Conservation (phyloP, 129 eudicot genomes). For the Flaveria brownii region DNA sequence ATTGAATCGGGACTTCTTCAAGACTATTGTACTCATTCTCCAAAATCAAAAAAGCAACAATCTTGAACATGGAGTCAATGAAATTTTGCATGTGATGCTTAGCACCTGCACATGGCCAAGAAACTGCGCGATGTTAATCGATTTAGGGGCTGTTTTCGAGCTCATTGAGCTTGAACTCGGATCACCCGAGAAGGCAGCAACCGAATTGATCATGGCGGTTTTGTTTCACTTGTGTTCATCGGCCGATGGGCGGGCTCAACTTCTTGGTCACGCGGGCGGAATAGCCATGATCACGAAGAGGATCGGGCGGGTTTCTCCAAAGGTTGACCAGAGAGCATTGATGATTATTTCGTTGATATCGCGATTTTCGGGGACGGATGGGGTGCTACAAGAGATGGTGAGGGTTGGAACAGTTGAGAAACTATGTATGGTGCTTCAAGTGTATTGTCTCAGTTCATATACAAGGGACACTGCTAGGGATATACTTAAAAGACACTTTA, state of each 20-base stretch:
- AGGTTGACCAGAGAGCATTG: slow-evolving; percentile 49
- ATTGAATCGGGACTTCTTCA: slow-evolving; percentile 56
- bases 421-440: slow-evolving; percentile 54
- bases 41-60: slow-evolving; percentile 5
- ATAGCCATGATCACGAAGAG: slow-evolving; percentile 56
- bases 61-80: slow-evolving; percentile 27
- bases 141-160: slow-evolving; percentile 46
- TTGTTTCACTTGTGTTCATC: slow-evolving; percentile 52
- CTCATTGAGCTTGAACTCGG: slow-evolving; percentile 56
- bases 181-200: slow-evolving; percentile 42
- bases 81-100: slow-evolving; percentile 42
- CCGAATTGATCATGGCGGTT: slow-evolving; percentile 49
- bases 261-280: slow-evolving; percentile 68
- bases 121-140: slow-evolving; percentile 54
- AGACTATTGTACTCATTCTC: slow-evolving; percentile 27
- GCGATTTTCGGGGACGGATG: slow-evolving; percentile 44
- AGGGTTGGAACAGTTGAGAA: slow-evolving; percentile 51
- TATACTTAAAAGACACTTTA: slow-evolving; percentile 48
- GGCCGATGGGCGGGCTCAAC: slow-evolving; percentile 65
- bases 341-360: slow-evolving; percentile 51
- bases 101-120: slow-evolving; percentile 48
- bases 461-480: slow-evolving; percentile 56
- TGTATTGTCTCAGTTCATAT: slow-evolving; percentile 33
- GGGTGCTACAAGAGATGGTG: slow-evolving; percentile 58
- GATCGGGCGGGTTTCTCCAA: slow-evolving; percentile 51